Evolutionary conservation across 495 filamentous ascomycete species (phyloP), one percentile per base, ranked within the genome.

Genomic region (Talaromyces adpressus): DNA sequence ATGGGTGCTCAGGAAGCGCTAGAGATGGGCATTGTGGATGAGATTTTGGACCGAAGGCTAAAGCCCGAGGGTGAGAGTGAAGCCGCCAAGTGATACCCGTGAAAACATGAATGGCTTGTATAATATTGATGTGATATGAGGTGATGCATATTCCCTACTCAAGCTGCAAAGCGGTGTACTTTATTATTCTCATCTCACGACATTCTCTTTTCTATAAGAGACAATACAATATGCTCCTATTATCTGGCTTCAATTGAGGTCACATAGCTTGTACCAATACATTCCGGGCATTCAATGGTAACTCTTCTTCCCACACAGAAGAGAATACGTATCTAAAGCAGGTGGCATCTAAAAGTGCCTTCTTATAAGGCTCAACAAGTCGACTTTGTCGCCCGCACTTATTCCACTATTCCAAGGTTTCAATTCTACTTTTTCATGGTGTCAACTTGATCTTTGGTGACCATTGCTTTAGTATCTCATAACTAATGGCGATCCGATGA

Each of bases 11-110:
- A 89, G 47, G 93, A 97, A 76, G 93, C 94, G 16, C 78, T 91
- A 71, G 90, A 94, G 23, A 81, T 95, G 75, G 94, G 94, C 0
- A 88, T 98, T 68, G 83, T 98, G 30, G 94, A 98, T 80, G 85
- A 93, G 75, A 92, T 98, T 60, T 69, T 98, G 62, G 82, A 84
- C 67, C 79, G 76, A 67, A 81, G 87, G 68, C 75, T 77, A 7
- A 72, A 81, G 69, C 59, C 39, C 22, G 72, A 78, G 57, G 71
- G 72, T 36, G 68, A 68, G 11, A 18, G 30, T 18, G 23, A 56
- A 29, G 2, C n/a, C 23, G 2, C 57, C 11, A 36, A 18, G 4
- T 34, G 57, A 59, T 49, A 20, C 45, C n/a, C n/a, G 2, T 36
- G 11, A 59, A 18, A 11, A 18, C 5, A 34, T 4, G 36, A 41